Base-by-base conservation (phyloP, 2,329 filamentous ascomycete species). In the Ophiocordyceps unilateralis region DNA sequence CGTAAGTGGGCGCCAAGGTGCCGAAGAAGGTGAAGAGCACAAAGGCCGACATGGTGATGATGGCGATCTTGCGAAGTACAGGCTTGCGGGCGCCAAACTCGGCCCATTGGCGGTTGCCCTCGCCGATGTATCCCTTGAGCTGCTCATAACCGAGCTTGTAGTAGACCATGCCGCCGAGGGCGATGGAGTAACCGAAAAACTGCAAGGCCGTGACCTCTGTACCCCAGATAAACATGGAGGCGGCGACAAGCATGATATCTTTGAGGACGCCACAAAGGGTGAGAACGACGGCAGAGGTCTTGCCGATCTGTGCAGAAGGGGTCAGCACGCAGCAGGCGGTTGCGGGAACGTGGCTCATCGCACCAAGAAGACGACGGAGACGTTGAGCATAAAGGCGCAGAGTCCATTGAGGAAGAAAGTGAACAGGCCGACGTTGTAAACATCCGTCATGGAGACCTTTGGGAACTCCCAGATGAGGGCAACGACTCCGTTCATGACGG, bases 251-350 rank as follows among this genome's bases (percentile, higher is more conserved):
- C 45, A 93, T 74, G 47, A 93, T 88, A 60, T 87, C 84, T 65
- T 93, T 93, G 55, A 91, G 74, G 49, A 93, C 85, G 58, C 86
- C 84, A 46, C 80, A 86, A 21, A 93, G 75, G 28, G 84, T 87
- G 64, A 93, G 81, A 53, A 88, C 83, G 42, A 93, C 74, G 44
- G 81, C 83, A 2, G 85, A 93, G 8, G 85, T 93, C 64, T 84
- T 87, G 58, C 85, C 84, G 54, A 93, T 93, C 83, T 89, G 42
- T 6, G 94, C 4, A 8, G 4, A 19, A 19, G n/a, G 11, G 32
- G 14, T 36, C 7, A 19, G 17, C 24, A n/a, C 26, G 46, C 55
- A 46, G 30, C 14, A 39, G 9, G 17, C n/a, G n/a, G 38, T 21
- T 17, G n/a, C n/a, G 17, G 14, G 28, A 32, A 43, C 36, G 44